Base-by-base conservation (phyloP, 495 filamentous ascomycete genomes). In the Aspergillus saccharolyticus region DNA sequence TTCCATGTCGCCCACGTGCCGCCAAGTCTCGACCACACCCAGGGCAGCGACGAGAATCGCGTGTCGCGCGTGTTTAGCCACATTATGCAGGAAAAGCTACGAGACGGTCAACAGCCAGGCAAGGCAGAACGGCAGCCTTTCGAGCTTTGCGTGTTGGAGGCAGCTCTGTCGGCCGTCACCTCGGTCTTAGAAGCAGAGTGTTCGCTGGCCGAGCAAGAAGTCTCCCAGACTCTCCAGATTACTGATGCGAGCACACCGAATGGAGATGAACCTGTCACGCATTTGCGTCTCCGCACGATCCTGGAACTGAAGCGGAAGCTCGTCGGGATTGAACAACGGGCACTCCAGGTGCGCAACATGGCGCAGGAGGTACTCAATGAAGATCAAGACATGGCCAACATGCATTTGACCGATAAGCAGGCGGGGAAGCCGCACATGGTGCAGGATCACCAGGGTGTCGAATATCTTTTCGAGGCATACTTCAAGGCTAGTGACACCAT, bases 121-220 rank as follows among this genome's bases (percentile, higher is more conserved):
- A 30, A 30, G 25, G 25, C 25, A 10, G 25, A 30, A 30, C 25
- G 25, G 25, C 25, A 30, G 10, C 85, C 85, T 4, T 89, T 86
- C 62, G 86, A 89, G 59, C 84, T 89, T 64, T 78, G 89, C 10
- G 89, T 89, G 2, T 75, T 94, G 16, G 90, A 95, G 74, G 85
- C 89, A 2, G 89, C 92, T 10, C 74, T 95, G 42, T 85, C 90
- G 54, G 87, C 85, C 20, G 88, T 65, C 1, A 69, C 65, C 21
- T 67, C 70, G 0, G 60, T 59, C 1, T 63, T 72, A 1, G 66
- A 70, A 53, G 70, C 70, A 0, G 68, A 72, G 50, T 65, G 66
- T 43, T 24, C 63, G 2, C 45, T 73, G 5, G 52, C 63, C 7
- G 44, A 61, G 10, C 21, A 53, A 1, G 52, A 69, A 19, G 62